Evolutionary conservation across 257 asterid species (phyloP), one percentile per base, ranked within the genome.

Genomic region (Solanum appendiculatum): DNA sequence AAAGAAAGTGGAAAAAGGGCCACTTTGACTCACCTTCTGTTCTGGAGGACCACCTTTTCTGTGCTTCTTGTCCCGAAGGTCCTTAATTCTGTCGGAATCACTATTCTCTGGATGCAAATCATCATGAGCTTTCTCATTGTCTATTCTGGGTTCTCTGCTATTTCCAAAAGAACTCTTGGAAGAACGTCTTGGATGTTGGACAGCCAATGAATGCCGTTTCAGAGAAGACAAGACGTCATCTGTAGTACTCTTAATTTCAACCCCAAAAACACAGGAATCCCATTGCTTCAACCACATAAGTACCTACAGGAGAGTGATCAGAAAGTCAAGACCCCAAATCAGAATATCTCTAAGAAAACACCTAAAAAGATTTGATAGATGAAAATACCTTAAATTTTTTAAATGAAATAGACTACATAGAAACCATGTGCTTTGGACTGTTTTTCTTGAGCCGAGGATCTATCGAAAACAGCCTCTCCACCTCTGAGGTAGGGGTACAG

Each of bases 231-330:
- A 91, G 87, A 94, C 98, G 87, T 94, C 96, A 33, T 96, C 99
- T 51, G 92, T 88, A 18, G 99, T 97, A 91, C 98, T 95, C 92
- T 91, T 97, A 87, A 97, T 92, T 86, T 94, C 96, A 89, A 96
- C 93, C 88, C 99, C 99, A 90, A 91, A 97, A 89, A 96, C 99
- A 88, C 93, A 91, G 88, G 96, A 92, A 91, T 97, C 99, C 99
- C 99, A 97, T 86, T 97, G 99, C 91, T 97, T 97, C 91, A 97
- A 92, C 99, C 99, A 97, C 86, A 92, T 88, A 86, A 97, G 97
- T 86, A 97, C 99, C 99, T 97, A 92, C 90, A 90, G 74, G 85
- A 87, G 21, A 86, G 83, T 87, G 86, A 88, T 60, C 84, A 81
- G 44, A 86, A 86, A 69, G 82, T 84, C 82, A 40, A 85, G 31